Base-by-base conservation (phyloP, 2,329 filamentous ascomycete species). In the Neophaeococcomyces aloes region DNA sequence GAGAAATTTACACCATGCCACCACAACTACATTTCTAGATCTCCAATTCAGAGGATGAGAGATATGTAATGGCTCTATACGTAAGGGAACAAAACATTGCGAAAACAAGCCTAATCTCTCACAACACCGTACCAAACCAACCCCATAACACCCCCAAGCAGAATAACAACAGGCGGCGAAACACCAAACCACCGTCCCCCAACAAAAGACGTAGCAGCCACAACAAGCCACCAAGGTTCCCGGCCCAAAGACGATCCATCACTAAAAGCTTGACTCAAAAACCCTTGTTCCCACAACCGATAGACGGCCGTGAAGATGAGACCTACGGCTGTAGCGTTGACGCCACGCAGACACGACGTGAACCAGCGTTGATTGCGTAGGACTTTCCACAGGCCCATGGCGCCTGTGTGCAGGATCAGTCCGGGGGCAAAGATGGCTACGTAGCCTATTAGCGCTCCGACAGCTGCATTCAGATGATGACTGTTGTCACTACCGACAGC, bases 251-350 rank as follows among this genome's bases (percentile, higher is more conserved):
- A 27, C 10, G 5, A 19, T 30, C 41, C 6, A 13, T 23, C 14
- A 19, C 13, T 13, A 13, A 6, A 76, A 3, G 56, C 56, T 62
- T 14, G 66, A 69, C 0, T 63, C 62, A 81, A 59, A 47, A 70
- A 78, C 0, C 78, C 78, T 51, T 79, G 72, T 59, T 78, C 68
- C 74, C 74, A 79, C 6, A 81, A 59, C 2, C 75, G 63, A 49
- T 81, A 81, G 1, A 81, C 76, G 0, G 77, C 78, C 0, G 76
- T 79, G 42, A 77, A 81, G 1, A 81, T 73, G 27, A 81, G 50
- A 0, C 78, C 77, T 0, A 81, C 74, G 0, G 78, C 78, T 0
- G 66, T 67, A 0, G 78, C 75, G 54, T 80, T 81, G 3, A 79
- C 59, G 0, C 78, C 76, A 11, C 75, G 56, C 8, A 81, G 51